Evolutionary conservation across 345 rosid species (phyloP).

Genomic region (Barbarea vulgaris): DNA sequence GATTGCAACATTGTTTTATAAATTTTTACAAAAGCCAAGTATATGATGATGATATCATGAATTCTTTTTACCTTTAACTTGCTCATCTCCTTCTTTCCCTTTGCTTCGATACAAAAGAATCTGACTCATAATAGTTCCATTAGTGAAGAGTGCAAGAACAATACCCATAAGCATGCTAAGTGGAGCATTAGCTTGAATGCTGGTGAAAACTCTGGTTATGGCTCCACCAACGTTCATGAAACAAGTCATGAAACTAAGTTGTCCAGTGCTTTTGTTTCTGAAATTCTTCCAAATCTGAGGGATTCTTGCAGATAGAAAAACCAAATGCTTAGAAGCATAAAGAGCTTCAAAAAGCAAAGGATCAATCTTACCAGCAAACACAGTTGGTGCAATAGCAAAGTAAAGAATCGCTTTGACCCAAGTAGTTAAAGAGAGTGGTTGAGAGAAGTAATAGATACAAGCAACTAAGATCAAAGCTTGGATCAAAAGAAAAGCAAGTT

Average conservation of each 20-base stretch:
- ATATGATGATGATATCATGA: background rate
- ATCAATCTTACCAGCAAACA: constrained; percentile 69
- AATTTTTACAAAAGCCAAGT: background rate
- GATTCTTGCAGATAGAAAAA: constrained; percentile 75
- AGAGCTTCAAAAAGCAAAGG: constrained; percentile 84
- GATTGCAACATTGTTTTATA: background rate
- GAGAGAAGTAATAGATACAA: constrained; percentile 63
- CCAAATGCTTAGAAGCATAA: constrained; percentile 83
- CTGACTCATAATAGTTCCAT: constrained; percentile 71
- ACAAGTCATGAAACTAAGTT: constrained; percentile 86
- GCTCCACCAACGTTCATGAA: constrained; percentile 74
- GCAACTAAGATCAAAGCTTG: constrained; percentile 76
- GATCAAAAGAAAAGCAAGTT: constrained; percentile 72
- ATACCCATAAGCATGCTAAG: constrained; percentile 62
- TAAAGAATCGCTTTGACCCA: constrained; percentile 56
- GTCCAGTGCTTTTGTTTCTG: constrained; percentile 79
- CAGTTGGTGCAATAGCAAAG: constrained; percentile 75
- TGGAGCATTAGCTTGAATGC: constrained; percentile 81
- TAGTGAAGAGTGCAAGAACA: constrained; percentile 49
- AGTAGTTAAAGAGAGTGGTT: constrained; percentile 49
- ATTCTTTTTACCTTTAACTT: constrained; percentile 35
- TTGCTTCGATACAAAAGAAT: constrained; percentile 53
- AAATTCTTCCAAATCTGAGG: constrained; percentile 91
- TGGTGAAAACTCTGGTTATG: constrained; percentile 80
- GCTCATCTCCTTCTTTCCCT: constrained; percentile 48